Base-by-base conservation (phyloP, 306 rosid genomes). In the Pyrus pyrifolia region DNA sequence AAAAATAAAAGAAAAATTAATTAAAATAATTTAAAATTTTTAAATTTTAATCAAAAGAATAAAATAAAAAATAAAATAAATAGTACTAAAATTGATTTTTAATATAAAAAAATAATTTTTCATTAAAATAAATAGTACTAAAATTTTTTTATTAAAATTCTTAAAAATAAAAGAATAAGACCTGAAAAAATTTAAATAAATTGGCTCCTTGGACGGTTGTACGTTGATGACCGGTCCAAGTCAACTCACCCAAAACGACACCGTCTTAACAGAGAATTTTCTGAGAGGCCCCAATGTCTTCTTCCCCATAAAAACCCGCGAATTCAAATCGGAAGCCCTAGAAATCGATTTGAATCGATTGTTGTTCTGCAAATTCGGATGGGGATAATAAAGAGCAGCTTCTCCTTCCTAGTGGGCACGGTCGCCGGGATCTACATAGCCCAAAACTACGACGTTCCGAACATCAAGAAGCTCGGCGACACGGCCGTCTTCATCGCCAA, bases 301-400 rank as follows among this genome's bases (percentile, higher is more conserved):
- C 29, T 9, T 60, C 44, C 45, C 44, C 59, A 27, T 11, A 61
- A 62, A 44, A 19, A 45, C 70, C 61, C 61, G 61, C 44, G 46
- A 4, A 11, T 68, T 68, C 69, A 69, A 49, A 58, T 66, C 78
- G 80, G 31, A 23, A 73, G 29, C 75, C 81, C 73, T 63, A 22
- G 42, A 35, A 49, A 57, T 76, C 70, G 69, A 7, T 19, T 19
- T 49, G 42, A 35, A 35, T 35, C 17, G 59, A 5, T 9, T 21
- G 33, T 51, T 30, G 22, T 65, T 22, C 33, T n/a, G 59, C 49
- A 62, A 67, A 61, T 25, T 61, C 30, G 13, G 27, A 91, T 93
- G 98, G 98, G 98, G 67, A 90, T 93, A 77, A 87, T 93, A 15
- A 87, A 73, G 83, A 86, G 96, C 75, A 78, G 87, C 83, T 90